These are phyloP conservation scores for Geotrichum phurueaensis DNA, from an alignment of 1,139 yeast genomes.

Conservation along the genomic window DNA sequence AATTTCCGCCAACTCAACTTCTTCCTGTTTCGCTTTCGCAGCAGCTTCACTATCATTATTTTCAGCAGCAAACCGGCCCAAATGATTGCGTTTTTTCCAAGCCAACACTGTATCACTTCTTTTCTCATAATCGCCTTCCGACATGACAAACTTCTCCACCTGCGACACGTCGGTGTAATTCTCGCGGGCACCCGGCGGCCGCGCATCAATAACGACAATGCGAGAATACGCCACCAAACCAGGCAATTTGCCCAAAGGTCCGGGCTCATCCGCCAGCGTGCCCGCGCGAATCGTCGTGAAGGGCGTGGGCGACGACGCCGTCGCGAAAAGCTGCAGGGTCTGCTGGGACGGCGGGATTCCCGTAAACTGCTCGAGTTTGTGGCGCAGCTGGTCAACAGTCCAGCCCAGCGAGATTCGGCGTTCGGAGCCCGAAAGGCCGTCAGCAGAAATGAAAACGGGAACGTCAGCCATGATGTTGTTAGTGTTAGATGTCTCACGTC, in stretches of 20 bases:
- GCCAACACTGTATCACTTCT: slow-evolving; percentile 58
- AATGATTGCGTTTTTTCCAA: slow-evolving; percentile 63
- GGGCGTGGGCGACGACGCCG: slow-evolving; percentile 37
- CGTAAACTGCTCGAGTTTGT: slow-evolving; percentile 62
- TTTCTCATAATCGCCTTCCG: slow-evolving; percentile 62
- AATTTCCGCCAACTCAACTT: slow-evolving; percentile 23
- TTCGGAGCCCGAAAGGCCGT: slow-evolving; percentile 58
- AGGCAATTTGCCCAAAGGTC: slow-evolving; percentile 23
- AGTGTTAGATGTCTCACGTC: neutral
- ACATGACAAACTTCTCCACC: slow-evolving; percentile 46
- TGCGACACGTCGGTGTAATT: slow-evolving; percentile 35
- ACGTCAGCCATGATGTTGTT: slow-evolving; percentile 28
- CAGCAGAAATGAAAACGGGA: slow-evolving; percentile 55
- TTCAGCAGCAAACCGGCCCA: slow-evolving; percentile 69
- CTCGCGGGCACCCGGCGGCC: slow-evolving; percentile 34
- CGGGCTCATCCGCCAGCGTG: slow-evolving; percentile 18
- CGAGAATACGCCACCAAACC: slow-evolving; percentile 32
- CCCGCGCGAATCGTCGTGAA: slow-evolving; percentile 10
- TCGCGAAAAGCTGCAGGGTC: slow-evolving; percentile 46
- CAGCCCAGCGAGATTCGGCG: slow-evolving; percentile 61
- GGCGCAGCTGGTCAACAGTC: slow-evolving; percentile 51
- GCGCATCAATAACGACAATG: slow-evolving; percentile 36
- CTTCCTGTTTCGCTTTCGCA: slow-evolving; percentile 29
- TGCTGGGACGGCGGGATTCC: slow-evolving; percentile 68
- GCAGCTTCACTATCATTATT: slow-evolving; percentile 26